These are phyloP conservation scores for Thelonectria olida DNA, from an alignment of 2,329 filamentous ascomycete species.

Conservation along the genomic window DNA sequence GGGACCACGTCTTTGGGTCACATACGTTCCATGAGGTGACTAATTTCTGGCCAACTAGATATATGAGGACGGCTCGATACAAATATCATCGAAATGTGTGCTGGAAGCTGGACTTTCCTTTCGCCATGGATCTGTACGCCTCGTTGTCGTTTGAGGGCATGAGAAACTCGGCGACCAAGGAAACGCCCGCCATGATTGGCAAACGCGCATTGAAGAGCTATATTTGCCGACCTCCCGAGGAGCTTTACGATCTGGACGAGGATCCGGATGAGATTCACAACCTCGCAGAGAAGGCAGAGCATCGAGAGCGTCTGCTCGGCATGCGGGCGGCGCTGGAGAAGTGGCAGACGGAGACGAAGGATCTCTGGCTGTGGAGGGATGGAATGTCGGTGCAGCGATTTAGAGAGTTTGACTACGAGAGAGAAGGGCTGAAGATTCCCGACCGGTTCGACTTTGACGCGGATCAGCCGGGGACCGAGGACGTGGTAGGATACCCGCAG, in stretches of 20 bases:
- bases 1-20: constrained; percentile 56
- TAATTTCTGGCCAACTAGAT: constrained; percentile 61
- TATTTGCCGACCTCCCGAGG: constrained; percentile 54
- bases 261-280: constrained; percentile 58
- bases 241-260: constrained; percentile 55
- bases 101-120: constrained; percentile 59
- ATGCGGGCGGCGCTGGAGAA: constrained; percentile 42
- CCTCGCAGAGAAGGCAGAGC: constrained; percentile 40
- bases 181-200: constrained; percentile 43
- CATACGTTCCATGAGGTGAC: constrained; percentile 62
- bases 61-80: constrained; percentile 51
- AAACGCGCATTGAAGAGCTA: constrained; percentile 52
- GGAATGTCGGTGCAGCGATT: constrained; percentile 37
- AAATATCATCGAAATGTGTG: constrained; percentile 62
- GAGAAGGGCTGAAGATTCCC: constrained; percentile 38
- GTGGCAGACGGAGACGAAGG: constrained; percentile 41
- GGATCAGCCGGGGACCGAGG: constrained; percentile 26
- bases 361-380: constrained; percentile 42
- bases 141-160: constrained; percentile 55
- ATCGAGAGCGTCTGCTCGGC: constrained; percentile 42
- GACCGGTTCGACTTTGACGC: constrained; percentile 42
- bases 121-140: constrained; percentile 56
- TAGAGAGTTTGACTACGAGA: constrained; percentile 33
- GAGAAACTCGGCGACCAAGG: constrained; percentile 44
- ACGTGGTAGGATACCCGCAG: constrained; percentile 18